phyloP scores from a whole-genome alignment of 2,329 filamentous ascomycete genomes.

The Dactylellina drechsleri region DNA sequence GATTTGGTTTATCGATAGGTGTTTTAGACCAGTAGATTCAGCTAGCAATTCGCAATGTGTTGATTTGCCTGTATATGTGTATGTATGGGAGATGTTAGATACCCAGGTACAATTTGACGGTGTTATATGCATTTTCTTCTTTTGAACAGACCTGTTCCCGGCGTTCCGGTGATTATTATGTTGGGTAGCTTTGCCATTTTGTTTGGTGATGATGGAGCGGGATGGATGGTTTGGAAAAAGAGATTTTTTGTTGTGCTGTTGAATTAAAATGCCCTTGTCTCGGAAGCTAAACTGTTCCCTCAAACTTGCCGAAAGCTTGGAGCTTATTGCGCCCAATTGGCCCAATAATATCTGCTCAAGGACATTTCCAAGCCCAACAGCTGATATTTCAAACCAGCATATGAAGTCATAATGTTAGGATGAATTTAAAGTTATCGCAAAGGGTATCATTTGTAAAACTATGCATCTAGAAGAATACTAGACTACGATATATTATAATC shows the following conservation, averaged over 20 bases:
- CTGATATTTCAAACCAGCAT: no score
- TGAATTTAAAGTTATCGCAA: not conserved
- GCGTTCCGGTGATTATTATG: slow-evolving; percentile 93
- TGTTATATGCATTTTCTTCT: no score
- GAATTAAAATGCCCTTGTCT: slow-evolving; percentile 24
- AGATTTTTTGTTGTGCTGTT: slow-evolving; percentile 37
- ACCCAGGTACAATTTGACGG: no score
- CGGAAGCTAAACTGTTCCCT: not conserved
- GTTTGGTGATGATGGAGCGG: not conserved
- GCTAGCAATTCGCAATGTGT: slow-evolving; percentile 87
- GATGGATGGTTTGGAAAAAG: slow-evolving; percentile 6
- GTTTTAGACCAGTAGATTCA: slow-evolving; percentile 74
- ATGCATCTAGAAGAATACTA: not conserved
- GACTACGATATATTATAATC: no score
- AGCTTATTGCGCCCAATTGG: no score
- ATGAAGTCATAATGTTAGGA: not conserved
- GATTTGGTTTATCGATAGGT: slow-evolving; percentile 88
- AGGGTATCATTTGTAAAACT: slow-evolving; percentile 49
- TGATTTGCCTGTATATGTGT: slow-evolving; percentile 73
- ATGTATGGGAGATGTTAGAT: no score
- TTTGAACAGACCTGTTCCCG: slow-evolving; percentile 72
- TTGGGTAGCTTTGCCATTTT: slow-evolving; percentile 71
- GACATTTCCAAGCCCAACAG: no score
- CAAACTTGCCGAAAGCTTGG: not conserved
- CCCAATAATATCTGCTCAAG: no score